Percentiles rank a stretch among this genome's conserved stretches.
Evolutionary conservation across 768 basidiomycete species (phyloP).

Genomic region (Podaxis rugospora): DNA sequence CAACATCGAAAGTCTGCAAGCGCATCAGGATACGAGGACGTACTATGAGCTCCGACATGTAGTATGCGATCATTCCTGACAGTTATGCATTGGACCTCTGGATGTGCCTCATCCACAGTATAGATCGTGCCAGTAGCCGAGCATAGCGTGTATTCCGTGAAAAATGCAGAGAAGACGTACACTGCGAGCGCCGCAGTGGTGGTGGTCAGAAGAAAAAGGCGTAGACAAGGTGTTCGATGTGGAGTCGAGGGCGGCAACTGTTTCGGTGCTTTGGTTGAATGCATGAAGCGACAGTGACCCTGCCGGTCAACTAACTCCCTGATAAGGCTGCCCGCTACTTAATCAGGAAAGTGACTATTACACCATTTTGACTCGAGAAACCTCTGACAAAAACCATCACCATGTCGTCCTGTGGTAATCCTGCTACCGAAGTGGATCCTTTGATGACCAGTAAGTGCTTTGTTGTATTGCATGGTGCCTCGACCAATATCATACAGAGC

Average conservation of each 20-base stretch:
- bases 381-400: background rate
- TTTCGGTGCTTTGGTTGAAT: conserved; percentile 2
- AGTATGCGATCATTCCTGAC: conserved; percentile 44
- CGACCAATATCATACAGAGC: conserved; percentile 36
- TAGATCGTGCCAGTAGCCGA: conserved; percentile 51
- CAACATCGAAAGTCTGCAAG: background rate
- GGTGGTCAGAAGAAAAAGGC: background rate
- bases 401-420: conserved; percentile 58
- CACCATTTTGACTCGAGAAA: background rate
- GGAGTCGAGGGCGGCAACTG: background rate
- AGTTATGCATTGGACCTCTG: conserved; percentile 59
- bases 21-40: conserved; percentile 11
- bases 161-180: background rate
- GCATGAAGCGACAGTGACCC: conserved; percentile 1
- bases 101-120: conserved; percentile 55
- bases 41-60: conserved; percentile 47
- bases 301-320: background rate
- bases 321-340: background rate
- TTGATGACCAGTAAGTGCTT: conserved; percentile 61
- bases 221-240: background rate
- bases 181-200: background rate
- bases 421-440: conserved; percentile 50
- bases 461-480: background rate
- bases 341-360: background rate
- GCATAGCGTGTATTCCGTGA: conserved; percentile 50